These are phyloP conservation scores for Saccharomycopsis hybrid DNA, from an alignment of 1,139 yeast genomes.

Conservation along the genomic window DNA sequence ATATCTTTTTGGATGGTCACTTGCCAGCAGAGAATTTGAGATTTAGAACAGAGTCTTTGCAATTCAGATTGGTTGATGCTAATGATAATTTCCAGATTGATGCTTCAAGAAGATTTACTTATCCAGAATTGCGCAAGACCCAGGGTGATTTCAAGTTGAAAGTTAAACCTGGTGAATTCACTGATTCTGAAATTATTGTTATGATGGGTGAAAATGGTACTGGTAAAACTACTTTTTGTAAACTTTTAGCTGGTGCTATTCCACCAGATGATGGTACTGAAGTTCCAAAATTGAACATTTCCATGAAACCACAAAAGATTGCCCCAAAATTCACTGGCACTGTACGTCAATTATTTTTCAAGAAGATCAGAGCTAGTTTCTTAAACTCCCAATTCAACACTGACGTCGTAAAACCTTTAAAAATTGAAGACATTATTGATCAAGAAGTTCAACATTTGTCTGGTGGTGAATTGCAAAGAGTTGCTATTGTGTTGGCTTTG, in stretches of 20 bases:
- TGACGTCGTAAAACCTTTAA: slow-evolving; percentile 93
- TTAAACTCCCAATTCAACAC: slow-evolving; percentile 97
- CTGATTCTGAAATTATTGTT: slow-evolving; percentile 93
- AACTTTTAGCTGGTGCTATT: slow-evolving; percentile 85
- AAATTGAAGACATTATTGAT: slow-evolving; percentile 88
- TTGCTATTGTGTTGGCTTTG: slow-evolving; percentile 89
- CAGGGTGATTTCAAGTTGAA: slow-evolving; percentile 90
- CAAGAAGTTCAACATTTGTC: slow-evolving; percentile 96
- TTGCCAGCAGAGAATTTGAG: slow-evolving; percentile 95
- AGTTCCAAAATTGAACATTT: slow-evolving; percentile 82
- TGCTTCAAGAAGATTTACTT: slow-evolving; percentile 68
- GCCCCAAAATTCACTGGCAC: slow-evolving; percentile 99
- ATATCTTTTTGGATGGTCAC: slow-evolving; percentile 95
- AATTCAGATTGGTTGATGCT: slow-evolving; percentile 91
- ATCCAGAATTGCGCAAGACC: slow-evolving; percentile 81
- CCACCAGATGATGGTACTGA: slow-evolving; percentile 70
- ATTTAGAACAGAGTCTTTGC: slow-evolving; percentile 91
- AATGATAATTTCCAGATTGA: slow-evolving; percentile 72
- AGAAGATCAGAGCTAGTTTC: slow-evolving; percentile 91
- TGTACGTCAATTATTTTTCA: slow-evolving; percentile 92
- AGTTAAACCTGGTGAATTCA: slow-evolving; percentile 82
- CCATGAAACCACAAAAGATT: slow-evolving; percentile 98
- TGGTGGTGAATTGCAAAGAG: slow-evolving; percentile 99
- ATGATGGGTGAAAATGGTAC: slow-evolving; percentile 99
- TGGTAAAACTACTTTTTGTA: slow-evolving; percentile 97